A percentile compares a stretch with the other conserved stretches of the same genome.
phyloP scores from a whole-genome alignment of 768 basidiomycete species.

The Pleurotus cornucopiae region DNA sequence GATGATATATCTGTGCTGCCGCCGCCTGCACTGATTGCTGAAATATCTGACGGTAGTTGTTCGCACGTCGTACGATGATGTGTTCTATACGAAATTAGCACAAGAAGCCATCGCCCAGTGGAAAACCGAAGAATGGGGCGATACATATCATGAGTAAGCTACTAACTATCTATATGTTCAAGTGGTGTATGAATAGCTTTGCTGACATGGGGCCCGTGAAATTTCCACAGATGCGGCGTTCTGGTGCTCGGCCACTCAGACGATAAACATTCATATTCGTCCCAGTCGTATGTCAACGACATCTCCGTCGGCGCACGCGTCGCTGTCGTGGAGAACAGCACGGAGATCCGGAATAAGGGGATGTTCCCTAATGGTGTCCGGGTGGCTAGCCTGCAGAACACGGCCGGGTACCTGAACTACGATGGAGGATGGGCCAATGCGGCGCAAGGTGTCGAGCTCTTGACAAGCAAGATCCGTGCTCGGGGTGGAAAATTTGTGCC shows the following conservation, averaged over 20 bases:
- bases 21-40: background rate
- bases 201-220: background rate
- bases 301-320: slow-evolving; percentile 49
- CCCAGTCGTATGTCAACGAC: slow-evolving; percentile 63
- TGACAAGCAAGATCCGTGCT: slow-evolving; percentile 51
- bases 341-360: slow-evolving; percentile 32
- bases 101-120: slow-evolving; percentile 74
- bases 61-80: slow-evolving; percentile 67
- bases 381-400: slow-evolving; percentile 29
- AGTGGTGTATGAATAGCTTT: too few species aligned
- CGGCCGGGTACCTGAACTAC: slow-evolving; percentile 63
- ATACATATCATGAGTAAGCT: slow-evolving; percentile 79
- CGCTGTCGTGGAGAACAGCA: slow-evolving; percentile 29
- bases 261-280: slow-evolving; percentile 36
- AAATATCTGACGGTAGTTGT: slow-evolving; percentile 44
- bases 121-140: slow-evolving; percentile 69
- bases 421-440: slow-evolving; percentile 88
- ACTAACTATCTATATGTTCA: background rate
- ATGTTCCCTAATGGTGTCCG: slow-evolving; percentile 42
- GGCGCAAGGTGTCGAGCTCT: slow-evolving; percentile 51
- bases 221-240: slow-evolving; percentile 57
- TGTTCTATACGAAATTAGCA: slow-evolving; percentile 66
- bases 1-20: background rate
- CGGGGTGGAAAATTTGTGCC: slow-evolving; percentile 58
- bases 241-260: slow-evolving; percentile 45